These are phyloP conservation scores for Coemansia sp. DNA, from an alignment of 192 early-diverging fungal species.

Conservation along the genomic window DNA sequence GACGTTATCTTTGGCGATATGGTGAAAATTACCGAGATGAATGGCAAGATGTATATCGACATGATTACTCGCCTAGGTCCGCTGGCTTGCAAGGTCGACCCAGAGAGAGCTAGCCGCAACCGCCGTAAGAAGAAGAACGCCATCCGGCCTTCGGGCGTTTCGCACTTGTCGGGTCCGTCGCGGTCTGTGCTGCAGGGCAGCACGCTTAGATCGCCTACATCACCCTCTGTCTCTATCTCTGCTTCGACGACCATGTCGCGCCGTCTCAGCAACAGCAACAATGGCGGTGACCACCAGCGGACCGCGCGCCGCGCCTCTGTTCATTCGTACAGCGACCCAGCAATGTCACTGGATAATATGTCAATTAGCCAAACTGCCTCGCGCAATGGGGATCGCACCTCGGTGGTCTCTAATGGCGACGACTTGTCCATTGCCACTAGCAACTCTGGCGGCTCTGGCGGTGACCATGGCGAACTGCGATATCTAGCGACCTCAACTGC, in stretches of 20 bases:
- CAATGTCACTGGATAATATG: slow-evolving; percentile 15
- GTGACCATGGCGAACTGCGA: slow-evolving; percentile 18
- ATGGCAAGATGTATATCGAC: slow-evolving; percentile 53
- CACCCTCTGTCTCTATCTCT: slow-evolving; percentile 25
- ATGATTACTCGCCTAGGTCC: slow-evolving; percentile 50
- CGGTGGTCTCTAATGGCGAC: slow-evolving; percentile 31
- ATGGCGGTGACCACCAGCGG: slow-evolving; percentile 5
- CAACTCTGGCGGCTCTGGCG: slow-evolving; percentile 31
- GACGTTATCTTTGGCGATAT: slow-evolving; percentile 56
- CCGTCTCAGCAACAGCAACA: slow-evolving; percentile 31
- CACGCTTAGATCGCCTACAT: slow-evolving; percentile 34
- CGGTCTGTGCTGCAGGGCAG: slow-evolving; percentile 51
- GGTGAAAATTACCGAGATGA: slow-evolving; percentile 57
- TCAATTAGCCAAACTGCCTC: slow-evolving; percentile 27
- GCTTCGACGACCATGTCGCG: slow-evolving; percentile 44
- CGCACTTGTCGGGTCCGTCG: slow-evolving; percentile 18
- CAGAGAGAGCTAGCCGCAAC: slow-evolving; percentile 47
- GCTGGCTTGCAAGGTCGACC: slow-evolving; percentile 44
- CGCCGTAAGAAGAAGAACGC: slow-evolving; percentile 46
- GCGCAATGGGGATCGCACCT: slow-evolving; percentile 25
- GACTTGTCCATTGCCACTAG: slow-evolving; percentile 41
- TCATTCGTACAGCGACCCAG: slow-evolving; percentile 22
- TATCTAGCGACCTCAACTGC: slow-evolving; percentile 7
- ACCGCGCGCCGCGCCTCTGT: slow-evolving; percentile 28
- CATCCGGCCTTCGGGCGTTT: slow-evolving; percentile 11